Conservation (phyloP, 352 stramenopile species). For the Phytopythium chamaehyphon region DNA sequence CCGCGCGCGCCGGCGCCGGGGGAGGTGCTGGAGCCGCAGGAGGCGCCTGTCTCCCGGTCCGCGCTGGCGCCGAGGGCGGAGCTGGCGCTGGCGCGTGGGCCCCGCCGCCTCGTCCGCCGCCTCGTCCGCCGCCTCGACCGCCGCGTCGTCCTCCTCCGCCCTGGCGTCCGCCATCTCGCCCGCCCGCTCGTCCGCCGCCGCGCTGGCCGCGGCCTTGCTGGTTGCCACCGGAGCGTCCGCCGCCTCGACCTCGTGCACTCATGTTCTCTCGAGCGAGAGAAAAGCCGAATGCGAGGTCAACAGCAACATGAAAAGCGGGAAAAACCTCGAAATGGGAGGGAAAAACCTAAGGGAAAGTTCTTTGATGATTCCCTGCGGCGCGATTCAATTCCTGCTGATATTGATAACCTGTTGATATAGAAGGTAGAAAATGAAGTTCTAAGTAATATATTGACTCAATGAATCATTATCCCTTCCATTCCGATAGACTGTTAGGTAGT, state of each 20-base stretch:
- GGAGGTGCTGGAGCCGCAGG: slow-evolving; percentile 5
- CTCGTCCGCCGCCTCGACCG: slow-evolving; percentile 16
- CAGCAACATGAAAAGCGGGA: no score
- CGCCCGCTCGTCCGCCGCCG: slow-evolving; percentile 1
- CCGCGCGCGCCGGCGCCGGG: slow-evolving; percentile 8
- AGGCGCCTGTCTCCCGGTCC: no score
- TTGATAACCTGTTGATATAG: no score
- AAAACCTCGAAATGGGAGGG: slow-evolving; percentile 2
- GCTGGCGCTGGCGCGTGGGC: slow-evolving; percentile 12
- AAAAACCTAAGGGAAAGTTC: no score
- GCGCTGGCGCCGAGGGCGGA: no score
- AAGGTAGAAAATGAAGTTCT: no score
- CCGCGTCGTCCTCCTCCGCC: not conserved
- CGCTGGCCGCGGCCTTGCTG: not conserved
- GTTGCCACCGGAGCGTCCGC: not conserved
- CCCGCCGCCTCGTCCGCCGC: slow-evolving; percentile 19
- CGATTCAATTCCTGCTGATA: no score
- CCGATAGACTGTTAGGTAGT: no score
- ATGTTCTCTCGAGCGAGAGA: not conserved
- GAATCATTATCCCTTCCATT: no score
- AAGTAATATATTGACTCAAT: no score
- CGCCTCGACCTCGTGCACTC: slow-evolving; percentile 1
- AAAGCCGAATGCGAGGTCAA: slow-evolving; percentile 4
- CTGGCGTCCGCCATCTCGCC: not conserved
- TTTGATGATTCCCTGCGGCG: no score